Conservation (phyloP, 2,329 filamentous ascomycete genomes). For the Pseudogymnoascus sp. region DNA sequence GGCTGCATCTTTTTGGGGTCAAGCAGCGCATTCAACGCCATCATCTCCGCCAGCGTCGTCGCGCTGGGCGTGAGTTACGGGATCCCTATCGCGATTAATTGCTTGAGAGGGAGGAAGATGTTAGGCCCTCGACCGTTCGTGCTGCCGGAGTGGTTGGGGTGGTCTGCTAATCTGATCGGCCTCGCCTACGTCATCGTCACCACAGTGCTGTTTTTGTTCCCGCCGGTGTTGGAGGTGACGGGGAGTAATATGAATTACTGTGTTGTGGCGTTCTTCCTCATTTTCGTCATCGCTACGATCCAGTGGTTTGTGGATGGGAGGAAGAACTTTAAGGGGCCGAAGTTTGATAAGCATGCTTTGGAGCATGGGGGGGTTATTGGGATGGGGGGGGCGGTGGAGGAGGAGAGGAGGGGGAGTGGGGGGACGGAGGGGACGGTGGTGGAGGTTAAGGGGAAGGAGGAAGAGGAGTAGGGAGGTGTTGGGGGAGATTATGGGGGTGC, state of each 20-base stretch:
- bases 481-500: slow-evolving; percentile 2
- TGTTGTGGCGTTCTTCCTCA: slow-evolving; percentile 35
- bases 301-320: slow-evolving; percentile 54
- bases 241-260: slow-evolving; percentile 48
- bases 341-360: slow-evolving; percentile 34
- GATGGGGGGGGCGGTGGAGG: neutral
- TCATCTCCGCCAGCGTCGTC: slow-evolving; percentile 62
- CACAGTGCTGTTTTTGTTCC: slow-evolving; percentile 57
- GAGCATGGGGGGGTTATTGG: slow-evolving; percentile 22
- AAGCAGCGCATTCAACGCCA: slow-evolving; percentile 60
- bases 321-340: slow-evolving; percentile 45
- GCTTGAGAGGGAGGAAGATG: slow-evolving; percentile 56
- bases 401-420: neutral
- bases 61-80: slow-evolving; percentile 65
- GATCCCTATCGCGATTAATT: slow-evolving; percentile 58
- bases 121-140: slow-evolving; percentile 49
- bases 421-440: slow-evolving; percentile 4
- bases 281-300: slow-evolving; percentile 33
- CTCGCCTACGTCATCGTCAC: slow-evolving; percentile 50
- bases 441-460: slow-evolving; percentile 12
- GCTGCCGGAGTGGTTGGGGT: slow-evolving; percentile 46
- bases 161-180: slow-evolving; percentile 49
- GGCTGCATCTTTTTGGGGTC: slow-evolving; percentile 63
- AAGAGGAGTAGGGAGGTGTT: slow-evolving; percentile 8
- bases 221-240: slow-evolving; percentile 48